Evolutionary conservation across 2,329 filamentous ascomycete species (phyloP).

Genomic region (Trichophaea hybrida): DNA sequence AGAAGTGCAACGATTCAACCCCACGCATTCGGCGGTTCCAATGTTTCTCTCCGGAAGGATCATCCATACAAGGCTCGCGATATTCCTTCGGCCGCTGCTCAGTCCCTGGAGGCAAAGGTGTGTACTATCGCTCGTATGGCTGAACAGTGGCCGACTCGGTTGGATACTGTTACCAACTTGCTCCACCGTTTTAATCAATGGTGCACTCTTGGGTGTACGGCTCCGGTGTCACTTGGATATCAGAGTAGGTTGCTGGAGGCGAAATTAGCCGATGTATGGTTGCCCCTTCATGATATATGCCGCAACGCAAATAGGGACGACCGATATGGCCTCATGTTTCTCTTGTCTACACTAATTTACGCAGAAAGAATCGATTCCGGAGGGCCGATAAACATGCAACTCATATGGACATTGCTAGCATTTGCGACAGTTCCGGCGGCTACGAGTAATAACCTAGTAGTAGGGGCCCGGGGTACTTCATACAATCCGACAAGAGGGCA

Average conservation of each 20-base stretch:
- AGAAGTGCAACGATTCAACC: slow-evolving; percentile 29
- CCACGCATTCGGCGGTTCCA: slow-evolving; percentile 31
- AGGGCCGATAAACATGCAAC: slow-evolving; percentile 12
- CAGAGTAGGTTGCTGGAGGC: slow-evolving; percentile 4
- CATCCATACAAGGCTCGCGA: slow-evolving; percentile 29
- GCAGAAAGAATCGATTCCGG: slow-evolving; percentile 5
- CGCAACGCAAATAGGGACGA: slow-evolving; percentile 7
- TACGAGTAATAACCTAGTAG: no score
- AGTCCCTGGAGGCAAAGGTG: not conserved
- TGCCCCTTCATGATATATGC: slow-evolving; percentile 1
- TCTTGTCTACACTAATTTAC: slow-evolving; percentile 27
- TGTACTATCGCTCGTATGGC: not conserved
- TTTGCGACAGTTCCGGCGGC: slow-evolving; percentile 24
- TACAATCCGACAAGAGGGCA: no score
- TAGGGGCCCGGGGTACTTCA: no score
- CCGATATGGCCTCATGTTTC: slow-evolving; percentile 28
- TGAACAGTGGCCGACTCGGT: not conserved
- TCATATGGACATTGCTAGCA: slow-evolving; percentile 29
- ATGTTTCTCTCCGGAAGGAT: slow-evolving; percentile 29
- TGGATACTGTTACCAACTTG: not conserved
- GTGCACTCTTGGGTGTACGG: not conserved
- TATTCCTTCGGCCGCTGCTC: not conserved
- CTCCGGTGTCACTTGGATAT: slow-evolving; percentile 1
- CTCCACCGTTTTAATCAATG: not conserved
- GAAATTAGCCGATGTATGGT: slow-evolving; percentile 2